Conservation (phyloP, 768 basidiomycete species). For the Hypholoma sublateritium region DNA sequence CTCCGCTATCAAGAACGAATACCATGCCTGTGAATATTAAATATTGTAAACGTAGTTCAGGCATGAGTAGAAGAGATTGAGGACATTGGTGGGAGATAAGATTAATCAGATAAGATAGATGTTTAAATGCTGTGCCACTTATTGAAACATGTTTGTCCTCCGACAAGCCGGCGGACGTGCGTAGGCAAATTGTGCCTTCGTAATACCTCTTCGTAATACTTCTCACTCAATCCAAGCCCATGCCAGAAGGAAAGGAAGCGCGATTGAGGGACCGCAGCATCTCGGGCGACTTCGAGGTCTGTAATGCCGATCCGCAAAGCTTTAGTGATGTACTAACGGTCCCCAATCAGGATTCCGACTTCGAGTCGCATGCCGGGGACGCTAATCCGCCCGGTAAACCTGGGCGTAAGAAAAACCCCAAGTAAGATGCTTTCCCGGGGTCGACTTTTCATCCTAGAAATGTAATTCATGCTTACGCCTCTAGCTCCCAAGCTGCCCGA, state of each 20-base stretch:
- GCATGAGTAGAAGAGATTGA: neutral
- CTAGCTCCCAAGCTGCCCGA: slow-evolving; percentile 83
- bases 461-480: slow-evolving; percentile 7
- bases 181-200: slow-evolving; percentile 15
- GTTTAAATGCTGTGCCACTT: slow-evolving; percentile 9
- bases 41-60: no score
- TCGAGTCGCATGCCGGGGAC: slow-evolving; percentile 51
- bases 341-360: slow-evolving; percentile 59
- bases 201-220: slow-evolving; percentile 38
- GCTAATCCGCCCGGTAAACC: slow-evolving; percentile 57
- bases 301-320: slow-evolving; percentile 8
- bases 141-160: slow-evolving; percentile 18
- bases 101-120: slow-evolving; percentile 4
- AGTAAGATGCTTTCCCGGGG: slow-evolving; percentile 44
- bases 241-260: slow-evolving; percentile 47
- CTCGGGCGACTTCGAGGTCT: slow-evolving; percentile 60
- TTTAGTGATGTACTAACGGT: slow-evolving; percentile 2
- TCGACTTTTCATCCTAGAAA: slow-evolving; percentile 9
- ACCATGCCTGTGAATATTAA: no score
- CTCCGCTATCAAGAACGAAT: no score
- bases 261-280: slow-evolving; percentile 57
- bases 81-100: neutral
- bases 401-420: slow-evolving; percentile 88
- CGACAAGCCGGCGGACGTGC: slow-evolving; percentile 1
- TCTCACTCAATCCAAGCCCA: slow-evolving; percentile 43